These are phyloP conservation scores for Conringia planisiliqua DNA, from an alignment of 345 rosid genomes.

Conservation along the genomic window DNA sequence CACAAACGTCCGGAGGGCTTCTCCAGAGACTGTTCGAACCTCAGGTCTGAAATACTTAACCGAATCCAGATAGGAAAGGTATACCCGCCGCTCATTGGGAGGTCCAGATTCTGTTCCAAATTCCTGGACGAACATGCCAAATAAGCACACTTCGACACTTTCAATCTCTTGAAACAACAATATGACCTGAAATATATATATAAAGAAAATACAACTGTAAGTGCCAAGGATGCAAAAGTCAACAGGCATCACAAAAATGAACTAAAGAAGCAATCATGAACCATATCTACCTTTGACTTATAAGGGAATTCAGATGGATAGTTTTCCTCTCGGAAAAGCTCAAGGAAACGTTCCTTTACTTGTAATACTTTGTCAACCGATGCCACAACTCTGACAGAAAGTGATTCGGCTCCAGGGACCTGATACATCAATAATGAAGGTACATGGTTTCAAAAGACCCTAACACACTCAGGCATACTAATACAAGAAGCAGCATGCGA, in stretches of 20 bases:
- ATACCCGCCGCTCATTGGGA: constrained; percentile 90
- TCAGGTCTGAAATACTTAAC: constrained; percentile 96
- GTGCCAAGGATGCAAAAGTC: background rate
- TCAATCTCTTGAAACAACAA: constrained; percentile 92
- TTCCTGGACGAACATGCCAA: constrained; percentile 97
- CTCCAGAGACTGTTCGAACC: constrained; percentile 76
- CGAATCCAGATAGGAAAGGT: constrained; percentile 86
- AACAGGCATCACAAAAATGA: background rate
- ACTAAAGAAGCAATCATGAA: background rate
- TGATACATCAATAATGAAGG: constrained; percentile 29
- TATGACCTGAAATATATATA: constrained; percentile 52
- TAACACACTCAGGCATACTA: background rate
- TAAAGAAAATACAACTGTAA: background rate
- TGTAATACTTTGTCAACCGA: constrained; percentile 88
- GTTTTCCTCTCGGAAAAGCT: constrained; percentile 81
- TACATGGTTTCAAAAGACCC: background rate
- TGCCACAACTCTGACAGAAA: constrained; percentile 85
- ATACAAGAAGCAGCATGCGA: background rate
- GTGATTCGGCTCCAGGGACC: constrained; percentile 93
- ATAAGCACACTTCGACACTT: constrained; percentile 89
- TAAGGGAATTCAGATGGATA: constrained; percentile 79
- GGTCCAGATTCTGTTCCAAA: constrained; percentile 72
- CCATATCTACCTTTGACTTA: constrained; percentile 69
- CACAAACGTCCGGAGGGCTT: constrained; percentile 74
- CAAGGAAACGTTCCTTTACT: constrained; percentile 78